A percentile compares a stretch with the other conserved stretches of the same genome.
Conservation (phyloP, 192 early-diverging fungal species). For the Lobosporangium transversale region DNA sequence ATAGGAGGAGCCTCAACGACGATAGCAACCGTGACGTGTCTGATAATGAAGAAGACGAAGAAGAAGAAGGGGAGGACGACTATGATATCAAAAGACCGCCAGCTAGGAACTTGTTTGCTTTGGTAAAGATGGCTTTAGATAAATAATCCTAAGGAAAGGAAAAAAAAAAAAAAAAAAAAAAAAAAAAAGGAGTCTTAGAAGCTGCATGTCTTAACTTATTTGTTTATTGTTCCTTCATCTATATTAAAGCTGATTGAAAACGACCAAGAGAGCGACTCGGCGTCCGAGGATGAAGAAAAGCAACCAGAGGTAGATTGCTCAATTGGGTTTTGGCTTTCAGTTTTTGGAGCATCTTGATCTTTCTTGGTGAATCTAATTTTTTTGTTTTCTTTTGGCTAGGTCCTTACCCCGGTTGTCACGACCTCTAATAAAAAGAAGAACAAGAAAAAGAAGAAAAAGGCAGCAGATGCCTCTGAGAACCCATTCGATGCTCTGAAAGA, state of each 20-base stretch:
- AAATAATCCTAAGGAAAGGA: too few species aligned
- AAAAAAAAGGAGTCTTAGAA: not conserved
- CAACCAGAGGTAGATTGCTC: constrained; percentile 9
- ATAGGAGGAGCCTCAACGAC: not conserved
- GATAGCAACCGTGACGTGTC: not conserved
- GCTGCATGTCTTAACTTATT: not conserved
- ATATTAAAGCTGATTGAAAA: constrained; percentile 61
- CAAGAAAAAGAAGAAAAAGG: constrained; percentile 68
- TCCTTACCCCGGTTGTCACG: constrained; percentile 1
- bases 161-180: too few species aligned
- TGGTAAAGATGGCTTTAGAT: constrained; percentile 54
- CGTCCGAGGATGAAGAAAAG: constrained; percentile 37
- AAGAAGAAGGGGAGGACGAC: constrained; percentile 55
- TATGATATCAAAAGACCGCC: constrained; percentile 33
- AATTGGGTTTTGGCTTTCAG: too few species aligned
- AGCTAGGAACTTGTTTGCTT: constrained; percentile 65
- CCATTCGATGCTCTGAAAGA: constrained; percentile 46
- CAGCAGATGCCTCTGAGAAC: constrained; percentile 14
- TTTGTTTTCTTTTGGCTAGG: constrained; percentile 4
- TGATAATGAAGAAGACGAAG: constrained; percentile 18
- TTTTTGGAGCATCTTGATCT: too few species aligned
- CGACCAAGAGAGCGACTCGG: constrained; percentile 52
- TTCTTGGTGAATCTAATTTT: too few species aligned
- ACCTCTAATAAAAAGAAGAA: constrained; percentile 50
- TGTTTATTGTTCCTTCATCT: not conserved